These are phyloP conservation scores for Ophiostoma novo-ulmi DNA, from an alignment of 2,329 filamentous ascomycete species.

Conservation along the genomic window DNA sequence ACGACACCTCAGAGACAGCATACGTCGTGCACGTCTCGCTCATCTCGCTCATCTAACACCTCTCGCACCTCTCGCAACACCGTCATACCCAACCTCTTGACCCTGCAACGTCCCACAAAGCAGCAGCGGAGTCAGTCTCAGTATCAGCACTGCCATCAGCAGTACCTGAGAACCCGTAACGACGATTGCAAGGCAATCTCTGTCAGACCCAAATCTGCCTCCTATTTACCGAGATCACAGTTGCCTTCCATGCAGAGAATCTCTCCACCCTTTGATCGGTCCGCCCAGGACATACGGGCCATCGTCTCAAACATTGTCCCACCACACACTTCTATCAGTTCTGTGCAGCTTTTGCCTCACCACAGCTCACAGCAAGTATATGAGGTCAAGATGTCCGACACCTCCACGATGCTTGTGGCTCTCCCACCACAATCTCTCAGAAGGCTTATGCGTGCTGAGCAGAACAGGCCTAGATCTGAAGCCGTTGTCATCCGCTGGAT, in stretches of 20 bases:
- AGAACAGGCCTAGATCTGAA: constrained; percentile 42
- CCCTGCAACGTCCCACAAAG: constrained; percentile 26
- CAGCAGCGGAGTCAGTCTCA: neutral
- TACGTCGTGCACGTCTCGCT: constrained; percentile 11
- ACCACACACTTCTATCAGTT: constrained; percentile 34
- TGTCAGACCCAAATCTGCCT: constrained; percentile 21
- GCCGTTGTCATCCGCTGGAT: constrained; percentile 45
- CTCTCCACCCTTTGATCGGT: constrained; percentile 28
- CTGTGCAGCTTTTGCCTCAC: constrained; percentile 34
- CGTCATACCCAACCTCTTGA: constrained; percentile 17
- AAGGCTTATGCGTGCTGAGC: constrained; percentile 46
- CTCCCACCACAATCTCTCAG: constrained; percentile 41
- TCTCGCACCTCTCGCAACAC: constrained; percentile 14
- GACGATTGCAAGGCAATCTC: constrained; percentile 21
- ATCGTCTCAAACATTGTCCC: constrained; percentile 34
- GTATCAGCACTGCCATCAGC: neutral
- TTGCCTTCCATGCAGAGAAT: constrained; percentile 36
- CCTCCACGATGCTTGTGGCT: constrained; percentile 39
- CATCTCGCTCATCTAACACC: constrained; percentile 5
- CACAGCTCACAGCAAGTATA: constrained; percentile 40
- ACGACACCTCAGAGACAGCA: constrained; percentile 5
- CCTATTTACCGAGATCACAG: constrained; percentile 10
- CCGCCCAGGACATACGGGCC: constrained; percentile 34
- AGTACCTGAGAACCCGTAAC: constrained; percentile 20
- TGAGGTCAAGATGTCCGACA: constrained; percentile 41